Evolutionary conservation across 768 basidiomycete genomes (phyloP).

Genomic region (Suillus spraguei): DNA sequence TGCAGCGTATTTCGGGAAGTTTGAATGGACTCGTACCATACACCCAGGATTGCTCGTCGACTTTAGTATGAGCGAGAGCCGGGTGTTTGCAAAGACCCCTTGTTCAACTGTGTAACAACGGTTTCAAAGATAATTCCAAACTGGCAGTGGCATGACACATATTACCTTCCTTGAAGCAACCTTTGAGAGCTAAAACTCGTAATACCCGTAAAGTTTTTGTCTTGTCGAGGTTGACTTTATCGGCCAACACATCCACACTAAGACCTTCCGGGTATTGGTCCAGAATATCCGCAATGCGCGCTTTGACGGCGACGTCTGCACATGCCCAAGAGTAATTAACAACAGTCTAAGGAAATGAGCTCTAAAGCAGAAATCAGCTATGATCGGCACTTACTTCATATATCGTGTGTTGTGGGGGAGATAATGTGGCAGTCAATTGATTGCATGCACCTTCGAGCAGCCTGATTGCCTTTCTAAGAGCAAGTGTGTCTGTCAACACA

Average conservation of each 20-base stretch:
- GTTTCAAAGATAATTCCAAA: no score
- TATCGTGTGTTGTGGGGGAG: conserved; percentile 30
- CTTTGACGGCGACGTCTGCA: conserved; percentile 23
- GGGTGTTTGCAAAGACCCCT: no score
- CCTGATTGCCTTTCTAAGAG: conserved; percentile 27
- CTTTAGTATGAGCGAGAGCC: neutral
- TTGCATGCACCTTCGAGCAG: conserved; percentile 30
- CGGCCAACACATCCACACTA: conserved; percentile 28
- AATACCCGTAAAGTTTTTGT: conserved; percentile 33
- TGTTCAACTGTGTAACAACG: no score
- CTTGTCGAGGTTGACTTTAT: conserved; percentile 25
- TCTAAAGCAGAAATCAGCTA: neutral
- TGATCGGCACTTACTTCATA: conserved; percentile 21
- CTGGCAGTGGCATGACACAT: neutral
- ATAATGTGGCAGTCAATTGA: conserved; percentile 27
- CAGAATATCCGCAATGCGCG: conserved; percentile 31
- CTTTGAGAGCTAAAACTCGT: conserved; percentile 31
- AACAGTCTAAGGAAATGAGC: conserved; percentile 12
- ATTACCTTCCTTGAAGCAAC: conserved; percentile 34
- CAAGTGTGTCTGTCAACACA: conserved; percentile 20
- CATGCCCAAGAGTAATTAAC: conserved; percentile 30
- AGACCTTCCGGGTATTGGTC: conserved; percentile 29
- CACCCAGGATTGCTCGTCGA: no score
- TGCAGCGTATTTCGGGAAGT: no score
- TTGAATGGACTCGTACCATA: no score